Evolutionary conservation across 2,329 filamentous ascomycete genomes (phyloP).

Genomic region (Xylaria sp.): DNA sequence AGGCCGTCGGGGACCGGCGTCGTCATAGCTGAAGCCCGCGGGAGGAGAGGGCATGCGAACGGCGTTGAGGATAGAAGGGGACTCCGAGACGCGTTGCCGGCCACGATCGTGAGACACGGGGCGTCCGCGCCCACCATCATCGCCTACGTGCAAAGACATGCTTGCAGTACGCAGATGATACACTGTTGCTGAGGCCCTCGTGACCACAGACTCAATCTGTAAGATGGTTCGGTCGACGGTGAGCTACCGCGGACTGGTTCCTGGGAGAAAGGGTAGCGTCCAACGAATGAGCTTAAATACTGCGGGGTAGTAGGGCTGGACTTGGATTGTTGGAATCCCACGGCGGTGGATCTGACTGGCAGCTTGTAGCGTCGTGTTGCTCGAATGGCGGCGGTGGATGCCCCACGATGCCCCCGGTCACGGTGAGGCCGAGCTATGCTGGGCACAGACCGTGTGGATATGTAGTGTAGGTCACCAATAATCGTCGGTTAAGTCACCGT

Average conservation of each 20-base stretch:
- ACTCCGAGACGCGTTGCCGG: conserved; percentile 49
- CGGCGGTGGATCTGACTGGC: conserved; percentile 30
- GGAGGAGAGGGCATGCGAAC: conserved; percentile 56
- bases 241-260: conserved; percentile 28
- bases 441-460: not conserved
- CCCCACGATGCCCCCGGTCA: conserved; percentile 25
- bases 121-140: conserved; percentile 57
- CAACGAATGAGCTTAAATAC: conserved; percentile 37
- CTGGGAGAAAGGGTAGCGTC: conserved; percentile 15
- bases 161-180: conserved; percentile 5
- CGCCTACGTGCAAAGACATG: conserved; percentile 66
- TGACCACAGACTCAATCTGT: conserved; percentile 17
- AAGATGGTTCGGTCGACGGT: conserved; percentile 2
- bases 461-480: not conserved
- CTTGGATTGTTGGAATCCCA: conserved; percentile 29
- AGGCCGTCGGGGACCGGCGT: conserved; percentile 51
- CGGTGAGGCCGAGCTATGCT: conserved; percentile 31
- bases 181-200: conserved; percentile 15
- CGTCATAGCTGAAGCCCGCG: conserved; percentile 56
- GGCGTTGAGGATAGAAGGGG: conserved; percentile 54
- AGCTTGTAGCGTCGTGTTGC: conserved; percentile 20
- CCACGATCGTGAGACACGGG: conserved; percentile 56
- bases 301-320: conserved; percentile 42
- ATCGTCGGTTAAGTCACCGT: not conserved
- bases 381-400: conserved; percentile 22